Evolutionary conservation across 2,329 filamentous ascomycete genomes (phyloP), one percentile per base, ranked within the genome.

Genomic region (Aspergillus nomiae): DNA sequence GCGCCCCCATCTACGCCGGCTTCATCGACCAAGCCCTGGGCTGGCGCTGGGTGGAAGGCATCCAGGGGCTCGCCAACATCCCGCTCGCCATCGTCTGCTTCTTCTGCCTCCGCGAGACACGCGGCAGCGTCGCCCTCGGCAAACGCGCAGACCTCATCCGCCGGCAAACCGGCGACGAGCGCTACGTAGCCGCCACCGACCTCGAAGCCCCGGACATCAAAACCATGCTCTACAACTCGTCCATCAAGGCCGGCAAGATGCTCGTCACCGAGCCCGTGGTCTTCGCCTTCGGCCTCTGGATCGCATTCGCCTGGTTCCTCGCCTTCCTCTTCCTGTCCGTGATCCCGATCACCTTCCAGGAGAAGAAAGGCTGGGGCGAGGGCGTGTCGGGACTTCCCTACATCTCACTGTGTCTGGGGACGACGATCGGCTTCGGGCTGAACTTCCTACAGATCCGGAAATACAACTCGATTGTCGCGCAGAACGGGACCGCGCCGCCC

Each of bases 11-110:
- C 67, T 84, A 85, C 69, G 81, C 82, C 54, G 82, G 83, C 50
- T 85, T 84, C 75, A 84, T 85, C 69, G 82, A 85, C 70, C 76
- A 84, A 69, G 74, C 81, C 46, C 75, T 85, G 26, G 82, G 83
- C 59, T 85, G 83, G 83, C 75, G 83, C 60, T 85, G 83, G 83
- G 80, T 84, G 30, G 77, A 85, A 70, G 83, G 83, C 57, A 81
- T 85, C 50, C 83, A 85, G 67, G 83, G 83, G 9, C 69, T 85
- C 4, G 79, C 80, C 67, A 85, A 84, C 69, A 77, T 85, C 36
- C 83, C 82, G 5, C 79, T 85, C 8, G 71, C 79, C 19, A 76
- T 83, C 63, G 65, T 77, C 60, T 77, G 84, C 65, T 74, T 80
- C 59, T 56, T 81, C 66, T 80, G 78, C 72, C 80, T 84, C 56